Percentiles rank a stretch among this genome's conserved stretches.
Conservation (phyloP, 78 protist species). For the Neovahlkampfia damariscottae region DNA sequence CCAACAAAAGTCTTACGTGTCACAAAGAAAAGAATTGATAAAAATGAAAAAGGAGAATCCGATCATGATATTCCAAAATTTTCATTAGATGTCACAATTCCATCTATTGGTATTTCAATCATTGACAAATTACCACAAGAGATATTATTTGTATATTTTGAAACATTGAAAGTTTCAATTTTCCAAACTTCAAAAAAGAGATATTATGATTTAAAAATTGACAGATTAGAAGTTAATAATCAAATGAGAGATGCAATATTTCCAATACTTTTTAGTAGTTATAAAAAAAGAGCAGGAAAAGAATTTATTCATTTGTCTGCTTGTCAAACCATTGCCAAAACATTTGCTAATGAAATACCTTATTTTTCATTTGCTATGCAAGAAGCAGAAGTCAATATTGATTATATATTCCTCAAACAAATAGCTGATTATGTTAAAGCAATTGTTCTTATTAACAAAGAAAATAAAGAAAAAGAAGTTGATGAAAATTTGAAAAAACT, state of each 20-base stretch:
- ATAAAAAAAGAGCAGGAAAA: background rate
- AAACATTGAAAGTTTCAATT: background rate
- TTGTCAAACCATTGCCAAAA: no score
- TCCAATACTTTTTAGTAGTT: background rate
- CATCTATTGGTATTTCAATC: background rate
- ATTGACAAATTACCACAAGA: background rate
- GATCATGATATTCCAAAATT: background rate
- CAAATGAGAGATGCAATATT: background rate
- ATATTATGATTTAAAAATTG: background rate
- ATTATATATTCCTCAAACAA: background rate
- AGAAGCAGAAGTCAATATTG: background rate
- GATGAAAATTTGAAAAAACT: background rate
- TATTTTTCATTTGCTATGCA: background rate
- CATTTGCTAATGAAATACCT: no score
- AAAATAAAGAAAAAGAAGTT: background rate
- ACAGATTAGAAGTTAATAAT: background rate
- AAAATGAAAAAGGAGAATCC: background rate
- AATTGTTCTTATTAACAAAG: background rate
- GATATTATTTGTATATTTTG: background rate
- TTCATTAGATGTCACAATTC: background rate
- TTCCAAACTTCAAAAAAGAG: background rate
- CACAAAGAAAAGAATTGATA: background rate
- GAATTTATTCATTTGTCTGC: background rate
- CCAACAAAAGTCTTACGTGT: background rate
- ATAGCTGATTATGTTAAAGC: background rate